Evolutionary conservation across 2,329 filamentous ascomycete species (phyloP), one percentile per base, ranked within the genome.

Genomic region (Fusarium sacchari): DNA sequence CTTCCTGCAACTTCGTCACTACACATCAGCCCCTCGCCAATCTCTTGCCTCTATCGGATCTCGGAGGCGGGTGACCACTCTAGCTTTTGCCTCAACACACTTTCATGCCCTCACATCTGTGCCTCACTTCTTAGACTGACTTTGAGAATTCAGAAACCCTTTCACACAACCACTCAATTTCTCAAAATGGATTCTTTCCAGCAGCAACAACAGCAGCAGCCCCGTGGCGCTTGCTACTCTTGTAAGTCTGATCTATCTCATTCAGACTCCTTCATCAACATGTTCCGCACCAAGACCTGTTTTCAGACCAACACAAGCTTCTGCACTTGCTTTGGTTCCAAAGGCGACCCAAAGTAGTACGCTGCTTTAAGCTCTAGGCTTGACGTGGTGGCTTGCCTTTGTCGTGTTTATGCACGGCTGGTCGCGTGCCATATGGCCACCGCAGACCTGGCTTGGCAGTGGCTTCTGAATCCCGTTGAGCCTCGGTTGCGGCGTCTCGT

Each of bases 141-240:
- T 42, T 28, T 37, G 24, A n/a, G 39, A 58, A 40, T 49, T 63
- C 64, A 66, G 72, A 78, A 64, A 59, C 67, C 36, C 37, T 55
- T 58, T 56, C 62, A 60, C 28, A 71, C 56, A 58, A 65, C 50
- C 32, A 42, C 60, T 44, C 52, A 74, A 66, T 59, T 39, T 36
- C 55, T 68, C 74, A 81, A 76, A 78, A 88, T 88, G 86, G 85
- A 87, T 75, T 76, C 67, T 60, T 70, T 64, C 52, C 67, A 69
- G 52, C 67, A 69, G 66, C 67, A 69, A 39, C 64, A 67, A 44
- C 64, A 67, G 63, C 64, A 64, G 64, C 69, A 77, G 71, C 74
- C 79, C 64, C 83, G 82, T 72, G 85, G 86, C 78, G 83, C 85
- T 73, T 88, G 86, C 83, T 88, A 88, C 80, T 86, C 84, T 76